Base-by-base conservation (phyloP, 805 yeast genomes). In the Helenozyma baotianmanensis region DNA sequence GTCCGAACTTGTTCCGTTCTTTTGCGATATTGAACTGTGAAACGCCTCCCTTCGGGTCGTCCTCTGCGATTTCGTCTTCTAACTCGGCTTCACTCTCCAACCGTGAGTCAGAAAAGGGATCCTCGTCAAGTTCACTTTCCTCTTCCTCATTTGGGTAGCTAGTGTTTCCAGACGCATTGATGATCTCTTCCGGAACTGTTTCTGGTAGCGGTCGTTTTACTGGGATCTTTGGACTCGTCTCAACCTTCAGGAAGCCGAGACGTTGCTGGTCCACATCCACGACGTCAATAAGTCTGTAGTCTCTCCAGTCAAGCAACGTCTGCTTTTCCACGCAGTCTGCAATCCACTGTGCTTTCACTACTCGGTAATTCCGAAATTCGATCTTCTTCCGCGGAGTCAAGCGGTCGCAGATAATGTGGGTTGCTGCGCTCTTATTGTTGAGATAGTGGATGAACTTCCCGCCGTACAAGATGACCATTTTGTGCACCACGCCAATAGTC, bases 301-400 rank as follows among this genome's bases (percentile, higher is more conserved):
- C 70, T n/a, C 67, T 67, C 97, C 97, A 89, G 26, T 79, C 78
- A 10, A 80, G 54, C 9, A 79, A 39, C 34, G 48, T 60, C 0
- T 70, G 64, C 5, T 53, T 47, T 3, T 65, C 62, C 5, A 87
- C 64, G 33, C 84, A 72, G 14, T 87, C 84, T 0, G 70, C 64
- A 2, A 92, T 69, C 97, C 97, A 90, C 21, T 70, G 69, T 0
- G 97, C 96, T 38, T 57, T 71, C 2, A 88, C 94, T 2, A 92
- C 95, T 43, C 76, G 79, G 53, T 73, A 82, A 40, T 80, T 74
- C 22, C 67, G 61, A 52, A 76, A 86, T 55, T 83, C 81, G 3
- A 72, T 51, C 34, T 66, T 61, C 56, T 92, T 90, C 33, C 82
- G 65, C 0, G 92, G 86, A 0, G 97, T 87, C 41, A 90, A 54